A percentile compares a stretch with the other conserved stretches of the same genome.
phyloP scores from a whole-genome alignment of 1,139 yeast species.

The Lodderomyces parapsilosis region DNA sequence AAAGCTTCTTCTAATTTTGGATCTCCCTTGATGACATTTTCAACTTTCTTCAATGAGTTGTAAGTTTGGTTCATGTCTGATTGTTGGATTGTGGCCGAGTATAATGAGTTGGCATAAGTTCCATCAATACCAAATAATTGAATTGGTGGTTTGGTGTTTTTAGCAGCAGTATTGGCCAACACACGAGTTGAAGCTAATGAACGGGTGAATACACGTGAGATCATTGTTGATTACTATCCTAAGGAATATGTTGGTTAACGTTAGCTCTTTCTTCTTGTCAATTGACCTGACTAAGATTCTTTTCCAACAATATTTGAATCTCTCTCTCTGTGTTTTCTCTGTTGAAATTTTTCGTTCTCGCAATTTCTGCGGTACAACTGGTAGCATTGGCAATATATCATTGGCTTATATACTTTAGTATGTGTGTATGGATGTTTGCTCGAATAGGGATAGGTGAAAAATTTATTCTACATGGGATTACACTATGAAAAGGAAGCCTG shows the following conservation, averaged over 20 bases:
- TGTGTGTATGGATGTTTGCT: neutral
- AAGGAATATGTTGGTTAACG: neutral
- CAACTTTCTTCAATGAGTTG: slow-evolving; percentile 62
- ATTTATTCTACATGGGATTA: no score
- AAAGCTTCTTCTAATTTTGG: slow-evolving; percentile 61
- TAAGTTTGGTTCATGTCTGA: slow-evolving; percentile 73
- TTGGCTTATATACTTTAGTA: neutral
- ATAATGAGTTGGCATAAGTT: slow-evolving; percentile 93
- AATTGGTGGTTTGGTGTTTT: slow-evolving; percentile 77
- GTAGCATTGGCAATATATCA: neutral
- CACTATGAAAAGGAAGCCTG: no score
- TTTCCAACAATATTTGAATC: no score
- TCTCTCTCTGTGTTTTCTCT: neutral
- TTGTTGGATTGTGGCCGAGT: slow-evolving; percentile 86
- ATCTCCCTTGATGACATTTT: slow-evolving; percentile 60
- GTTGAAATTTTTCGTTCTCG: slow-evolving; percentile 2
- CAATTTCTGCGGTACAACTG: neutral
- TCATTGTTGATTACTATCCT: slow-evolving; percentile 3
- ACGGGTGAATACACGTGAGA: slow-evolving; percentile 66
- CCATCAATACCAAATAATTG: slow-evolving; percentile 96
- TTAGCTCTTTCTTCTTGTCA: neutral
- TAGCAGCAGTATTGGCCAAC: slow-evolving; percentile 21
- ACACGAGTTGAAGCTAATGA: slow-evolving; percentile 59
- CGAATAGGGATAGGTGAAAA: neutral
- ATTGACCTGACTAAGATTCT: no score